Evolutionary conservation across 2,329 filamentous ascomycete genomes (phyloP).

Genomic region (Leptographium wingfieldii): DNA sequence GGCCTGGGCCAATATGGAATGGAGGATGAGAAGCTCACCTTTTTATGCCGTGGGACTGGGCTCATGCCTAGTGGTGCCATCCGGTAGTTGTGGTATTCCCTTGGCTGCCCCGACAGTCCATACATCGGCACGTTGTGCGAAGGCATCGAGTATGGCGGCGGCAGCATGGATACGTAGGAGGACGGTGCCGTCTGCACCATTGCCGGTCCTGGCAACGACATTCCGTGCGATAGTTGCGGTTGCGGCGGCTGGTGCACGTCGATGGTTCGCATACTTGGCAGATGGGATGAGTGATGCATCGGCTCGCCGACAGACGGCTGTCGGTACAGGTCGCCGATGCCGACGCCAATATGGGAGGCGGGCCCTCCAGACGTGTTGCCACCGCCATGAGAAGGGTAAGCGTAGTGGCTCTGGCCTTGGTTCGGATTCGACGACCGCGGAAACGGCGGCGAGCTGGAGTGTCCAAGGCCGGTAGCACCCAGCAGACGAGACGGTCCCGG

Average conservation of each 20-base stretch:
- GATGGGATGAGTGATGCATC: slow-evolving; percentile 8
- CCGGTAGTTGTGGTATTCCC: slow-evolving; percentile 1
- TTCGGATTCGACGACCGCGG: slow-evolving; percentile 10
- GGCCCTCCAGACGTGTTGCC: not conserved
- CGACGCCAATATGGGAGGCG: not conserved
- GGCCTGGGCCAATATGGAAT: not conserved
- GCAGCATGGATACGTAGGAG: slow-evolving; percentile 28
- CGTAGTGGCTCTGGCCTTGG: slow-evolving; percentile 3
- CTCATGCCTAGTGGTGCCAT: slow-evolving; percentile 4
- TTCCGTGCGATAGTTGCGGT: not conserved
- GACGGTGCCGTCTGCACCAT: slow-evolving; percentile 19
- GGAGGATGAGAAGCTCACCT: slow-evolving; percentile 28
- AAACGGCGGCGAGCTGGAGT: slow-evolving; percentile 12
- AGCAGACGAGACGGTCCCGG: slow-evolving; percentile 7
- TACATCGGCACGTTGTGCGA: slow-evolving; percentile 29
- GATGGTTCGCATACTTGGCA: slow-evolving; percentile 17
- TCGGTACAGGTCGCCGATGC: slow-evolving; percentile 13
- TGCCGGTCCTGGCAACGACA: slow-evolving; percentile 20
- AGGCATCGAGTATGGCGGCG: slow-evolving; percentile 31
- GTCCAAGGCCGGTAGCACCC: slow-evolving; percentile 6
- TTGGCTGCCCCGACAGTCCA: slow-evolving; percentile 22
- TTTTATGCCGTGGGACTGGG: slow-evolving; percentile 32
- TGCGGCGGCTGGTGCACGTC: slow-evolving; percentile 12
- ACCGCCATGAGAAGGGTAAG: not conserved
- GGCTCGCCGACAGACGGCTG: slow-evolving; percentile 7